Percentiles rank a stretch among this genome's conserved stretches.
Conservation (phyloP, 1,139 yeast species). For the Blastobotrys aristatus region DNA sequence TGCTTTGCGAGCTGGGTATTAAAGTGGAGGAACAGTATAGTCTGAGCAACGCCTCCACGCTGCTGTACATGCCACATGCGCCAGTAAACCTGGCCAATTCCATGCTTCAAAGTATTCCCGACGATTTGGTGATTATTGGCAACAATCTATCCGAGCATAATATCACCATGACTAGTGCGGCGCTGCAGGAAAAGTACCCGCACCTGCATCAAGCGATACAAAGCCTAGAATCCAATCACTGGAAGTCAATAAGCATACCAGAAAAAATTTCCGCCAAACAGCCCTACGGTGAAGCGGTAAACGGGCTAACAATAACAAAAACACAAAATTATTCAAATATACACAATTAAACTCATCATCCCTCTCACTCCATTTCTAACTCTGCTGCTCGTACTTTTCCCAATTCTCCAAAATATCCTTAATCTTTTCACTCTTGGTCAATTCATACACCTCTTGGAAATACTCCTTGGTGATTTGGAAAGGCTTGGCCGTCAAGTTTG, state of each 20-base stretch:
- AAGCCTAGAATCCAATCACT: slow-evolving; percentile 4
- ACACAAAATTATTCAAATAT: background rate
- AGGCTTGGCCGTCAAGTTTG: slow-evolving; percentile 97
- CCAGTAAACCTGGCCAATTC: slow-evolving; percentile 54
- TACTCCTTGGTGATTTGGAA: slow-evolving; percentile 93
- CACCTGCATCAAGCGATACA: slow-evolving; percentile 15
- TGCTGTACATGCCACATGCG: slow-evolving; percentile 71
- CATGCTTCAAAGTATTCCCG: slow-evolving; percentile 32
- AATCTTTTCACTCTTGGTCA: slow-evolving; percentile 89
- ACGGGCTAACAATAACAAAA: slow-evolving; percentile 30
- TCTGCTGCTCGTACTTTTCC: slow-evolving; percentile 60
- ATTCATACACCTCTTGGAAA: slow-evolving; percentile 88
- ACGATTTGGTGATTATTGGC: slow-evolving; percentile 25
- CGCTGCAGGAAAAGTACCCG: slow-evolving; percentile 24
- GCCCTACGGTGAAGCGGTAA: slow-evolving; percentile 35
- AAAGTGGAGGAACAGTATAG: slow-evolving; percentile 22
- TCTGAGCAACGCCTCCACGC: slow-evolving; percentile 20
- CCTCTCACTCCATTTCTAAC: background rate
- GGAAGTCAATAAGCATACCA: slow-evolving; percentile 16
- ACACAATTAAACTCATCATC: background rate
- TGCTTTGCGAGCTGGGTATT: slow-evolving; percentile 31
- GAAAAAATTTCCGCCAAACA: slow-evolving; percentile 24
- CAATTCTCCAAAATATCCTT: slow-evolving; percentile 88
- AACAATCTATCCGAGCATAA: slow-evolving; percentile 32
- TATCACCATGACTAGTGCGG: slow-evolving; percentile 19